Conservation (phyloP, 1,139 yeast genomes). For the Hansenula lynferdii region DNA sequence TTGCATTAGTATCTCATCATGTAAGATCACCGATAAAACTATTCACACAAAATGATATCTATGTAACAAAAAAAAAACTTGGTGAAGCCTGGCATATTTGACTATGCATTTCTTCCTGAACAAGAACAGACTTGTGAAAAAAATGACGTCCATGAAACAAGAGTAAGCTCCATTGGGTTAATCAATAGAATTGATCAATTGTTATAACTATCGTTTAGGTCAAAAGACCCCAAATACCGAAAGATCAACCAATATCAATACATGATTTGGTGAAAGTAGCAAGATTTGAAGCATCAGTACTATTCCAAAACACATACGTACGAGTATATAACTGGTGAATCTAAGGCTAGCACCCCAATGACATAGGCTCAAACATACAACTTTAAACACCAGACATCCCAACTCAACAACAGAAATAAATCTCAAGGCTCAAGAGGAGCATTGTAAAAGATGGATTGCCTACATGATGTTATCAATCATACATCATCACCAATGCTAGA, state of each 20-base stretch:
- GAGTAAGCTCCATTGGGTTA: slow-evolving; percentile 95
- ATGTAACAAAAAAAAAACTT: slow-evolving; percentile 3
- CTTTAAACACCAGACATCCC: slow-evolving; percentile 2
- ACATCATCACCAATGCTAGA: too few species aligned
- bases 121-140: slow-evolving; percentile 26
- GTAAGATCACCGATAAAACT: slow-evolving; percentile 3
- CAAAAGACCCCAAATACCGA: slow-evolving; percentile 57
- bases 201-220: slow-evolving; percentile 80
- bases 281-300: too few species aligned
- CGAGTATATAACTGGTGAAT: not conserved
- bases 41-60: slow-evolving; percentile 2
- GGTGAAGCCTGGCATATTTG: slow-evolving; percentile 55
- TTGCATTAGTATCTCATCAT: slow-evolving; percentile 78
- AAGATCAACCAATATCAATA: slow-evolving; percentile 16
- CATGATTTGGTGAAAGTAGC: not conserved
- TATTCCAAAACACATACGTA: slow-evolving; percentile 5
- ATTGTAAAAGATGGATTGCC: too few species aligned
- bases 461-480: too few species aligned
- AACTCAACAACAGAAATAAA: slow-evolving; percentile 4
- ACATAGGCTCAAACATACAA: too few species aligned
- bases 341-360: not conserved
- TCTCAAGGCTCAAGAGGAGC: slow-evolving; percentile 15
- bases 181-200: slow-evolving; percentile 42
- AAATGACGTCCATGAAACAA: slow-evolving; percentile 50
- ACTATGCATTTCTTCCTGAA: slow-evolving; percentile 47